phyloP scores from a whole-genome alignment of 495 filamentous ascomycete genomes.

The Barbatosphaeria neglecta region DNA sequence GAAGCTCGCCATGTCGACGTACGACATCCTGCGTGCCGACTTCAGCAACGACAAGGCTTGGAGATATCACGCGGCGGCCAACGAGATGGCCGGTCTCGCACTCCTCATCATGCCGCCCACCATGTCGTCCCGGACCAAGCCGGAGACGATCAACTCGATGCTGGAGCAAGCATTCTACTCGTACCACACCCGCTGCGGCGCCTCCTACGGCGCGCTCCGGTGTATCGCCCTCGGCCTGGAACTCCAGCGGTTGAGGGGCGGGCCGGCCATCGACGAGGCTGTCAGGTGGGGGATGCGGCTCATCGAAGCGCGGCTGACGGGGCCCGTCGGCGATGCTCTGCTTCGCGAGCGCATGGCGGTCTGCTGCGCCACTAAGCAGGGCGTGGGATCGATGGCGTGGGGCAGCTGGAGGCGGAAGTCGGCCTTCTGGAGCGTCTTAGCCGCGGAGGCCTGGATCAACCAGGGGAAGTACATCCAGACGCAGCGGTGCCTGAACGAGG shows the following conservation, averaged over 20 bases:
- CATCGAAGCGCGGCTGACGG: slow-evolving; percentile 64
- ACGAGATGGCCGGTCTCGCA: slow-evolving; percentile 85
- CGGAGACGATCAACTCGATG: slow-evolving; percentile 72
- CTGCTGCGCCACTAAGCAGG: slow-evolving; percentile 65
- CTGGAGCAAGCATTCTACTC: slow-evolving; percentile 84
- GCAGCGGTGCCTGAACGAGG: slow-evolving; percentile 59
- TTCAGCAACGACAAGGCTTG: slow-evolving; percentile 93
- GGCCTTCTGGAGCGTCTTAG: slow-evolving; percentile 79
- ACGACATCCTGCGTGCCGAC: slow-evolving; percentile 77
- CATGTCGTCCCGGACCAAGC: slow-evolving; percentile 57
- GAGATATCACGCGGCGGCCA: slow-evolving; percentile 82
- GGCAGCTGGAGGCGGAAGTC: slow-evolving; percentile 68
- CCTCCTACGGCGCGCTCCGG: slow-evolving; percentile 64
- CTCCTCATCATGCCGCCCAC: slow-evolving; percentile 62
- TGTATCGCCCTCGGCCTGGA: slow-evolving; percentile 68
- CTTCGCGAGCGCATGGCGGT: slow-evolving; percentile 73
- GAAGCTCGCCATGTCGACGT: slow-evolving; percentile 82
- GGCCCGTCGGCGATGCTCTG: slow-evolving; percentile 63
- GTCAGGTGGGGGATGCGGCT: slow-evolving; percentile 72
- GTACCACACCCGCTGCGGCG: slow-evolving; percentile 72
- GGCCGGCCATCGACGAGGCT: slow-evolving; percentile 72
- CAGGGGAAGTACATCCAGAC: slow-evolving; percentile 59
- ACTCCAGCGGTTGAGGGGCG: slow-evolving; percentile 65
- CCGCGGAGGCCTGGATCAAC: slow-evolving; percentile 70
- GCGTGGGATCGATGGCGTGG: slow-evolving; percentile 49